phyloP scores from a whole-genome alignment of 2,329 filamentous ascomycete genomes.

The Ceratocystis lukuohia region DNA sequence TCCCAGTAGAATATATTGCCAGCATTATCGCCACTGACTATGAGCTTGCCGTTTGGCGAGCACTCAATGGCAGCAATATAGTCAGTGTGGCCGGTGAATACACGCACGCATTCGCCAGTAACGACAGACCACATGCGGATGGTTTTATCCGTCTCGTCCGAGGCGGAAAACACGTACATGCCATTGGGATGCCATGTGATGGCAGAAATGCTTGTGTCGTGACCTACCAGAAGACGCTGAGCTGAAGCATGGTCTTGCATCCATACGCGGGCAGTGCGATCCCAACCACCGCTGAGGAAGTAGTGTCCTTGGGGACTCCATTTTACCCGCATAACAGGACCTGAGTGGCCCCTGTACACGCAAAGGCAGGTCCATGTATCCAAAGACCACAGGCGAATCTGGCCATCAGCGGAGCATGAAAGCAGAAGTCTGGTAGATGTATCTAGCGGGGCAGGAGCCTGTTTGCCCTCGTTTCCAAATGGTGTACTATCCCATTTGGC shows the following conservation, averaged over 20 bases:
- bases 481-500: slow-evolving; percentile 37
- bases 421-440: slow-evolving; percentile 62
- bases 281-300: slow-evolving; percentile 75
- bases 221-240: slow-evolving; percentile 75
- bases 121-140: slow-evolving; percentile 96
- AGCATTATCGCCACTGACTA: slow-evolving; percentile 80
- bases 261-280: slow-evolving; percentile 84
- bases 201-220: slow-evolving; percentile 83
- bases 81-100: slow-evolving; percentile 84
- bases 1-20: slow-evolving; percentile 95
- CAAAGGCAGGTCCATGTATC: slow-evolving; percentile 88
- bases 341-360: slow-evolving; percentile 84
- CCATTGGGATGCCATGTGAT: slow-evolving; percentile 93
- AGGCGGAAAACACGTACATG: slow-evolving; percentile 84
- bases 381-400: slow-evolving; percentile 82
- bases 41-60: slow-evolving; percentile 71
- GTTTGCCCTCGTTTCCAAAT: slow-evolving; percentile 37
- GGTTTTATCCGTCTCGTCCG: slow-evolving; percentile 71
- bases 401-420: slow-evolving; percentile 76
- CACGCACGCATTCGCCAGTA: slow-evolving; percentile 72
- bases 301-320: slow-evolving; percentile 95
- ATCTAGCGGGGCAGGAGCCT: slow-evolving; percentile 32
- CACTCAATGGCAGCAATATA: slow-evolving; percentile 77
- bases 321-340: slow-evolving; percentile 72
- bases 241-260: slow-evolving; percentile 84